Base-by-base conservation (phyloP, 371 early-diverging fungal genomes). In the Zychaea mexicana region DNA sequence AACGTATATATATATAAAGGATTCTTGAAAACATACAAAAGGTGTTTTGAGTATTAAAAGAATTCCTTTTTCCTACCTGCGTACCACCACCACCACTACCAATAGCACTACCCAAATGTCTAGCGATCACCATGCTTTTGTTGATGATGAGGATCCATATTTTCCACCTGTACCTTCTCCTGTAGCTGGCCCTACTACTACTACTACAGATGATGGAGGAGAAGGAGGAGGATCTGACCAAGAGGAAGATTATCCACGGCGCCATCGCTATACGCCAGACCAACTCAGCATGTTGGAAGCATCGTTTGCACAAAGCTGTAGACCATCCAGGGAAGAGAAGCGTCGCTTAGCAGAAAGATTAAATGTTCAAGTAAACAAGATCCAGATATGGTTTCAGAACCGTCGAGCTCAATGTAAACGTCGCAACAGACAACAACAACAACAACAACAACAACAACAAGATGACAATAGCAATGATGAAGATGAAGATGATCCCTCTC, bases 381-480 rank as follows among this genome's bases (percentile, higher is more conserved):
- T 62, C 10, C 52, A 62, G 19, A 32, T 62, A 9, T 62, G 62
- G 62, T 62, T 62, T 49, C 62, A 62, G 31, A 62, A 62, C 12
- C 32, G 26, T 33, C 15, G 62, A n/a, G 62, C 62, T n/a, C 36
- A 36, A 36, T 15, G 21, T 7, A 15, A 24, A 39, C 38, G 36
- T 28, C 7, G 24, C 3, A 42, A 24, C 6, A 49, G 22, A 49
- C 26, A 49, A 49, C 5, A 15, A 42, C 17, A 42, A 42, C 42
- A 42, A 42, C 42, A 42, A 33, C 33, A 33, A 8, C 12, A 33
- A 12, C 8, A 33, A 12, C 8, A 33, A 42, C 17, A 6, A 15
- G 15, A 42, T 42, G 13, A 4, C 13, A 15, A 2, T 42, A 42
- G 15, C 15, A 6, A 15, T 42, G n/a, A 15, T 39, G 39, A 15